These are phyloP conservation scores for Podaxis rugospora DNA, from an alignment of 768 basidiomycete genomes.

Conservation along the genomic window DNA sequence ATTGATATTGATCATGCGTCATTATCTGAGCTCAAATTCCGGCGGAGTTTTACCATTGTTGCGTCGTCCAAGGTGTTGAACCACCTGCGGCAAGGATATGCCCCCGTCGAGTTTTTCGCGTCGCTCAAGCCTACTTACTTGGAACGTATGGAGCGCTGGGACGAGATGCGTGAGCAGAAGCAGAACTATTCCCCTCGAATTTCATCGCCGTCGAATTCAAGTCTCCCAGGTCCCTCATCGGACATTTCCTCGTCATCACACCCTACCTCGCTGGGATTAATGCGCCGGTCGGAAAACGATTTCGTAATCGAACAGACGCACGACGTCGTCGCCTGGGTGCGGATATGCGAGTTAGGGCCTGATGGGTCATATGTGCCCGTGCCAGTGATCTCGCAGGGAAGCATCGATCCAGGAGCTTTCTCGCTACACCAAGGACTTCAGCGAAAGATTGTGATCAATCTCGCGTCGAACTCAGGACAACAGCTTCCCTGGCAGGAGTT, in stretches of 20 bases:
- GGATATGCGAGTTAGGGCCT: conserved; percentile 81
- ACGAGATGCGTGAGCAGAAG: conserved; percentile 83
- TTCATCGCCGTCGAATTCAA: conserved; percentile 12
- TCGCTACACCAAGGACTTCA: conserved; percentile 92
- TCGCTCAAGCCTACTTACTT: conserved; percentile 77
- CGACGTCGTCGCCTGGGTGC: conserved; percentile 86
- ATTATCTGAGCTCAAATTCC: conserved; percentile 78
- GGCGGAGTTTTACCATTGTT: conserved; percentile 76
- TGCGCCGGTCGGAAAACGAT: conserved; percentile 92
- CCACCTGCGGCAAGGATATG: conserved; percentile 73
- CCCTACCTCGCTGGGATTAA: conserved; percentile 41
- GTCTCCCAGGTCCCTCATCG: conserved; percentile 28
- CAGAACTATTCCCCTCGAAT: conserved; percentile 32
- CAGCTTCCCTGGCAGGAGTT: conserved; percentile 87
- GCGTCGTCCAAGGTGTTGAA: conserved; percentile 68
- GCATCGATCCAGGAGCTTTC: conserved; percentile 81
- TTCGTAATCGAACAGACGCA: conserved; percentile 85
- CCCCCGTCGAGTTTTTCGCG: conserved; percentile 89
- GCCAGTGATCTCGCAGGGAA: conserved; percentile 71
- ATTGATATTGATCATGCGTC: conserved; percentile 71
- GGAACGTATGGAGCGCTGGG: conserved; percentile 89
- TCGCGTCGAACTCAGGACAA: conserved; percentile 85
- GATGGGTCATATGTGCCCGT: conserved; percentile 83
- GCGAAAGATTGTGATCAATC: conserved; percentile 67
- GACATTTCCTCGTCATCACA: conserved; percentile 33